These are phyloP conservation scores for Naganishia vishniacii DNA, from an alignment of 768 basidiomycete species.

Conservation along the genomic window DNA sequence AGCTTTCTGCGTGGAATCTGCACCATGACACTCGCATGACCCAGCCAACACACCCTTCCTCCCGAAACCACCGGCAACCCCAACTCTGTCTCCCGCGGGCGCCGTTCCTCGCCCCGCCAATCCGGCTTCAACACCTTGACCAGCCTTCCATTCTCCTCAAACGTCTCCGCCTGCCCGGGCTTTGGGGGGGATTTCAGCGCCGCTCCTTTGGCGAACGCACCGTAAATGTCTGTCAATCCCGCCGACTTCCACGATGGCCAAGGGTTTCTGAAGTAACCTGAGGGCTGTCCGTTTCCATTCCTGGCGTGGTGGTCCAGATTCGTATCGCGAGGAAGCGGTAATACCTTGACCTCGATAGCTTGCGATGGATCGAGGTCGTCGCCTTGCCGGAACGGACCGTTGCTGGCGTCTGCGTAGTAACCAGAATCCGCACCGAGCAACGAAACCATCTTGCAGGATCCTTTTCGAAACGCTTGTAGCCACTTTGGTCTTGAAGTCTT, in stretches of 20 bases:
- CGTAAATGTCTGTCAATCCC: slow-evolving; percentile 35
- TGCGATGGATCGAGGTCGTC: neutral
- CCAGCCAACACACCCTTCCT: slow-evolving; percentile 44
- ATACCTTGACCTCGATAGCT: neutral
- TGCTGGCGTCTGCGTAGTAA: neutral
- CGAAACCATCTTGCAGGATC: neutral
- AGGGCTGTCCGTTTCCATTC: neutral
- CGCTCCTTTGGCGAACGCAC: slow-evolving; percentile 42
- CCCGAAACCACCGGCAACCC: neutral
- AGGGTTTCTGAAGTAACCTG: slow-evolving; percentile 39
- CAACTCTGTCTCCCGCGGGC: slow-evolving; percentile 16
- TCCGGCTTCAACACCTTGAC: slow-evolving; percentile 24
- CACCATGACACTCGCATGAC: slow-evolving; percentile 44
- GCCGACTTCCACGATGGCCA: slow-evolving; percentile 44
- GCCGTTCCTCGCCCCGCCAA: slow-evolving; percentile 10
- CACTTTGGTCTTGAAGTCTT: neutral
- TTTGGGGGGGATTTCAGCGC: slow-evolving; percentile 33
- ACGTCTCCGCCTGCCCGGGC: slow-evolving; percentile 24
- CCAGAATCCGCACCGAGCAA: neutral
- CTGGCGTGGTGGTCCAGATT: slow-evolving; percentile 9
- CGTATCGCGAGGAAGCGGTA: slow-evolving; percentile 15
- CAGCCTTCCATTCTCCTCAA: slow-evolving; percentile 22
- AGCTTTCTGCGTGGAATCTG: slow-evolving; percentile 32
- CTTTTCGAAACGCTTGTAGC: neutral
- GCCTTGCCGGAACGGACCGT: neutral